Evolutionary conservation across 2,329 filamentous ascomycete genomes (phyloP), one percentile per base, ranked within the genome.

Genomic region (Aspergillus sp.): DNA sequence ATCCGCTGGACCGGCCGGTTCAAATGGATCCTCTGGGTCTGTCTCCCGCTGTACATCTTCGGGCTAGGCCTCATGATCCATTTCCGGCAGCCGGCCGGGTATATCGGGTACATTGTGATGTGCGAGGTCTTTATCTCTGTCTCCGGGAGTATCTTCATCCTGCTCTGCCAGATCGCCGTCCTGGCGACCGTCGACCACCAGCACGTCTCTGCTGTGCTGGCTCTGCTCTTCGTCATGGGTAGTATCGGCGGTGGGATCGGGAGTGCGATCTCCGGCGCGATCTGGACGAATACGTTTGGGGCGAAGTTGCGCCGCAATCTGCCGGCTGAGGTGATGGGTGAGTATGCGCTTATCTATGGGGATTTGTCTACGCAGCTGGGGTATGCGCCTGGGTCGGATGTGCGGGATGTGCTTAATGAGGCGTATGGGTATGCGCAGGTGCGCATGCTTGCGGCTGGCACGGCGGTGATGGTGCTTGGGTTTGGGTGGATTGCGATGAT

Each of bases 251-350:
- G 76, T 21, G 81, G 82, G 1, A 70, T 85, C 4, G 84, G 84
- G 3, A 75, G 73, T 9, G 80, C 84, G 2, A 80, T 88, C 49
- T 79, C 84, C 3, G 79, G 77, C 0, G 84, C 84, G 12, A 85
- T 89, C 62, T 89, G 85, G 85, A 83, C 80, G 0, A 78, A 81
- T 58, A 81, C 82, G 0, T 83, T 87, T 69, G 76, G 75, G 4
- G 68, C 72, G 2, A 75, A 76, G 0, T 74, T 87, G 8, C 56
- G 56, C 15, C 66, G 7, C 7, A 31, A 52, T 27, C 43, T 57
- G 5, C 55, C 55, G 5, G 48, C 40, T 14, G 45, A 35, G 1
- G 62, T 60, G 2, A 35, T 57, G 55, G 9, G 50, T 0, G 47
- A 63, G 19, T 54, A 53, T 23, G 19, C 39, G 25, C 11, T 40